Percentiles rank a stretch among this genome's conserved stretches.
Evolutionary conservation across 2,329 filamentous ascomycete genomes (phyloP).

Genomic region (Macrophomina pseudophaseolina): DNA sequence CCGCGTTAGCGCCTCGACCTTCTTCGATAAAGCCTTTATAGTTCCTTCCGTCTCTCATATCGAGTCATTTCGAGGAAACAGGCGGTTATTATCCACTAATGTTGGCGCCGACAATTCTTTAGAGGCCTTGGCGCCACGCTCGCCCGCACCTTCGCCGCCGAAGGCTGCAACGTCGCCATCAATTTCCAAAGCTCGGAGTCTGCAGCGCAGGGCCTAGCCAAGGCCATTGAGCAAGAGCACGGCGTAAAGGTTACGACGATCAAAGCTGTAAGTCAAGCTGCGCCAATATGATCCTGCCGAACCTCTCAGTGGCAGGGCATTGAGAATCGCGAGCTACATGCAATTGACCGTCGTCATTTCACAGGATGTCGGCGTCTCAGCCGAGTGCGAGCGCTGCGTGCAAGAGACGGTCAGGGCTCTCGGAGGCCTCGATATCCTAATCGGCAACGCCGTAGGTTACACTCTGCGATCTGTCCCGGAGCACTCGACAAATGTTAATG

Average conservation of each 20-base stretch:
- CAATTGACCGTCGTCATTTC: neutral
- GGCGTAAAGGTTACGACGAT: constrained; percentile 60
- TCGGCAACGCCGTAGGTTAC: constrained; percentile 70
- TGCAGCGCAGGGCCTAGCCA: constrained; percentile 64
- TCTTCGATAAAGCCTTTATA: neutral
- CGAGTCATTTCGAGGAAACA: too few species aligned
- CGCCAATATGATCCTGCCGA: neutral
- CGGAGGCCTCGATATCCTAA: constrained; percentile 75
- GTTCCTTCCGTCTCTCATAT: too few species aligned
- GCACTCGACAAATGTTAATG: too few species aligned
- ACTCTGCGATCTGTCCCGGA: neutral
- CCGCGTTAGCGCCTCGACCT: neutral
- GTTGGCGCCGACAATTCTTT: neutral
- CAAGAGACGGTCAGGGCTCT: constrained; percentile 63
- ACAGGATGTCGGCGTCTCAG: constrained; percentile 65
- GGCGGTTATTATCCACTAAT: too few species aligned
- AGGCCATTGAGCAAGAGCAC: constrained; percentile 59
- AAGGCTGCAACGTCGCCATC: constrained; percentile 72
- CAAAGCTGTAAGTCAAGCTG: constrained; percentile 58
- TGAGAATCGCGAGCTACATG: neutral
- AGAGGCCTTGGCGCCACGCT: constrained; percentile 76
- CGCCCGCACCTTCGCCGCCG: constrained; percentile 68
- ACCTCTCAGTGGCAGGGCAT: too few species aligned
- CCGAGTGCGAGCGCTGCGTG: constrained; percentile 65
- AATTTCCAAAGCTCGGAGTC: constrained; percentile 71